phyloP scores from a whole-genome alignment of 768 basidiomycete genomes.

The Trametes meyenii region DNA sequence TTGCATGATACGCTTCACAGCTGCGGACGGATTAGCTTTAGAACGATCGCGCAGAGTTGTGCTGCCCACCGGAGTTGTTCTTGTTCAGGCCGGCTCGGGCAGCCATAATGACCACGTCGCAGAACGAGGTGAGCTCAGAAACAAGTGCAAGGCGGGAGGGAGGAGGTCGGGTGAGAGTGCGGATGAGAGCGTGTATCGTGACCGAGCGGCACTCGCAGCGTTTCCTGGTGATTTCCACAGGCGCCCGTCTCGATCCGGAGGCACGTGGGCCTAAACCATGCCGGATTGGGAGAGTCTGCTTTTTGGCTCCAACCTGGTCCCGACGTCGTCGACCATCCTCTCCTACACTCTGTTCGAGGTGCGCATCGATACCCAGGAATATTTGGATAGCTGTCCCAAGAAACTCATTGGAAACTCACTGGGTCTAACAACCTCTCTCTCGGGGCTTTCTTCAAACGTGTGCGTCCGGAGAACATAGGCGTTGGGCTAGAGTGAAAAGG shows the following conservation, averaged over 20 bases:
- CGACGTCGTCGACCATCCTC: constrained; percentile 2
- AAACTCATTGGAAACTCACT: not conserved
- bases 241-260: constrained; percentile 20
- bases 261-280: constrained; percentile 13
- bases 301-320: constrained; percentile 9
- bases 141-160: not conserved
- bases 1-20: constrained; percentile 96
- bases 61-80: constrained; percentile 78
- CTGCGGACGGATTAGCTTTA: constrained; percentile 40
- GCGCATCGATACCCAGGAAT: not conserved
- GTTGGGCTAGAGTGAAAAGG: constrained; percentile 14
- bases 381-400: not conserved
- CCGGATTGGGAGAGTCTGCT: constrained; percentile 5
- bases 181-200: not conserved
- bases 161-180: not conserved
- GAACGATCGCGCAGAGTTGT: not conserved
- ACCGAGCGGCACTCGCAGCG: not conserved
- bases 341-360: constrained; percentile 14
- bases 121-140: not conserved
- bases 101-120: constrained; percentile 27
- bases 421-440: not conserved
- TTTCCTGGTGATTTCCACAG: constrained; percentile 23
- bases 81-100: constrained; percentile 63
- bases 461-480: not conserved
- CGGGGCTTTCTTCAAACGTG: not conserved